Conservation (phyloP, 768 basidiomycete genomes). For the Pisolithus albus region DNA sequence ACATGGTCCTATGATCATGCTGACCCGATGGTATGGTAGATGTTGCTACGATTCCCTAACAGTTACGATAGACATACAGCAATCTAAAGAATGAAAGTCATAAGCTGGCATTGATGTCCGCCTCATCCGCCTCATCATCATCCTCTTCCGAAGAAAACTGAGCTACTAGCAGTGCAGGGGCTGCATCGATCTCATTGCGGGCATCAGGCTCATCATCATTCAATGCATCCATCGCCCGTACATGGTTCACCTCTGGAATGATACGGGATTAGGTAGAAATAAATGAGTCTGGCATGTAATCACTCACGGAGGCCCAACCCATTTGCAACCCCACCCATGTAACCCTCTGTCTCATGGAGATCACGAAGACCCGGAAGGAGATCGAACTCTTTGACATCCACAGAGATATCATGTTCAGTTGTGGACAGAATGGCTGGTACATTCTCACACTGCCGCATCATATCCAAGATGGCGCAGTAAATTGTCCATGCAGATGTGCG, state of each 20-base stretch:
- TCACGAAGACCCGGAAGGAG: background rate
- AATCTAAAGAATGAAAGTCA: too few species aligned
- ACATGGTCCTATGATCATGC: too few species aligned
- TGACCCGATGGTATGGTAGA: too few species aligned
- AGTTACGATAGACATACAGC: too few species aligned
- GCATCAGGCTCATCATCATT: background rate
- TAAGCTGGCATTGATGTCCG: background rate
- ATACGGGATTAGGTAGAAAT: background rate
- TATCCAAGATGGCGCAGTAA: background rate
- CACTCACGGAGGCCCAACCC: background rate
- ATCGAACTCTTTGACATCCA: background rate
- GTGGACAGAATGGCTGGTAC: background rate
- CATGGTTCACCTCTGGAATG: background rate
- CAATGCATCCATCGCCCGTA: background rate
- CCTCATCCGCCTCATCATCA: background rate
- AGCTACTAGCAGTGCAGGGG: background rate
- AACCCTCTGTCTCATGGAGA: background rate
- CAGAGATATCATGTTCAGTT: background rate
- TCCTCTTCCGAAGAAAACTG: background rate
- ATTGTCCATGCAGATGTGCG: constrained; percentile 18
- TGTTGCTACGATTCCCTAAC: too few species aligned
- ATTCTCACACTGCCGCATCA: background rate
- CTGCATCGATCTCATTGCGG: background rate
- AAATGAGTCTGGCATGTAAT: too few species aligned
- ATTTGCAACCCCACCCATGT: background rate